Percentiles rank a stretch among this genome's conserved stretches.
Conservation (phyloP, 805 yeast genomes). For the Hanseniaspora guilliermondii region DNA sequence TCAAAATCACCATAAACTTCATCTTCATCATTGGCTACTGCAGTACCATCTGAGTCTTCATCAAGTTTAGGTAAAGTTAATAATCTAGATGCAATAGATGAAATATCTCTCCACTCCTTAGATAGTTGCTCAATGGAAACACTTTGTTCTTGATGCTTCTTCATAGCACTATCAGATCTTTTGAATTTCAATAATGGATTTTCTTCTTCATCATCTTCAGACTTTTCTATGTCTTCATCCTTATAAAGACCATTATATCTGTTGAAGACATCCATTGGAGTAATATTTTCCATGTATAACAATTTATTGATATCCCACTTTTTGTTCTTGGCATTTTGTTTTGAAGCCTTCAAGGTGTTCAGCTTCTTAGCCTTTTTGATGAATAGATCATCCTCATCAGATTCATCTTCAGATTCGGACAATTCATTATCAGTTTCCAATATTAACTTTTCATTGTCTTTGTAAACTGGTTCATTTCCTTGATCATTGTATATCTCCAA, state of each 20-base stretch:
- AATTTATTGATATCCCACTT: slow-evolving; percentile 73
- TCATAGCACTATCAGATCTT: slow-evolving; percentile 22
- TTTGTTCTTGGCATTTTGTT: slow-evolving; percentile 30
- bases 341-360: slow-evolving; percentile 30
- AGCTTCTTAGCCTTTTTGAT: slow-evolving; percentile 46
- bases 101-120: slow-evolving; percentile 24
- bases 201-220: slow-evolving; percentile 32
- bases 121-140: slow-evolving; percentile 25
- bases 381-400: slow-evolving; percentile 26
- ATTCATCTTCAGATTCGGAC: slow-evolving; percentile 30
- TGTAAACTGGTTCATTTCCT: slow-evolving; percentile 37
- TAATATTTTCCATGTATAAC: slow-evolving; percentile 64
- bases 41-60: slow-evolving; percentile 23
- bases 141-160: slow-evolving; percentile 26
- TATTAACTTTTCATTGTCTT: slow-evolving; percentile 24
- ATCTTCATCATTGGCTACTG: slow-evolving; percentile 31
- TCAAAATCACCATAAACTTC: slow-evolving; percentile 48
- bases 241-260: slow-evolving; percentile 54
- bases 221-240: slow-evolving; percentile 34
- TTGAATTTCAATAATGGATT: slow-evolving; percentile 9
- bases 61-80: slow-evolving; percentile 25
- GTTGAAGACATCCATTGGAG: slow-evolving; percentile 56
- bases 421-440: slow-evolving; percentile 45
- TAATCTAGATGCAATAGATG: slow-evolving; percentile 25
- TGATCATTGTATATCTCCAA: slow-evolving; percentile 31